phyloP scores from a whole-genome alignment of 805 yeast species.

The Wickerhamiella azymoides region DNA sequence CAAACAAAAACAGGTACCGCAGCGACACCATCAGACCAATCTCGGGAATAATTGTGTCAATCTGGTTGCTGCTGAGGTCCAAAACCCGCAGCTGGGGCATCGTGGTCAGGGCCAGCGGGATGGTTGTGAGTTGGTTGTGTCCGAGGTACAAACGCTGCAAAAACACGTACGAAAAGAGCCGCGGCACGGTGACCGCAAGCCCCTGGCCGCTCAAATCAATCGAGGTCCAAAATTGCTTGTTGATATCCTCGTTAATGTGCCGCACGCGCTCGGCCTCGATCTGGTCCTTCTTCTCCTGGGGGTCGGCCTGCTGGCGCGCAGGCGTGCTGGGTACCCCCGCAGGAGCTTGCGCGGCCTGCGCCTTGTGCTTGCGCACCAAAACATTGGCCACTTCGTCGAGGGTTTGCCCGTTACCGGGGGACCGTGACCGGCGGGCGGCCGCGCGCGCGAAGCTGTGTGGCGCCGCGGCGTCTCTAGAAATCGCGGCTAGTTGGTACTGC shows the following conservation, averaged over 20 bases:
- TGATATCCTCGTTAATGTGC: slow-evolving; percentile 26
- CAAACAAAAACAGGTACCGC: slow-evolving; percentile 73
- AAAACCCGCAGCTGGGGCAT: slow-evolving; percentile 64
- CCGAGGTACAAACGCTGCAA: slow-evolving; percentile 75
- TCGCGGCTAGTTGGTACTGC: slow-evolving; percentile 56
- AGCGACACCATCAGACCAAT: slow-evolving; percentile 71
- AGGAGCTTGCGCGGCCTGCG: neutral
- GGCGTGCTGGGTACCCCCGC: slow-evolving; percentile 25
- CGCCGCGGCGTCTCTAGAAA: slow-evolving; percentile 50
- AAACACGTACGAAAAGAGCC: slow-evolving; percentile 67
- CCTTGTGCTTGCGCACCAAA: slow-evolving; percentile 22
- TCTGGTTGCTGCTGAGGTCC: slow-evolving; percentile 68
- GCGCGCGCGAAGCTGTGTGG: slow-evolving; percentile 78
- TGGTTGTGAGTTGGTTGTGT: slow-evolving; percentile 57
- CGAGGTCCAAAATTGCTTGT: slow-evolving; percentile 84
- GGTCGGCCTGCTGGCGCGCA: slow-evolving; percentile 20
- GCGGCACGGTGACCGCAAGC: slow-evolving; percentile 51
- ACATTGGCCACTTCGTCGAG: slow-evolving; percentile 29
- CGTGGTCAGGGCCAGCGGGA: slow-evolving; percentile 57
- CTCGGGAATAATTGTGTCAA: slow-evolving; percentile 65
- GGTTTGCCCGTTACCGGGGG: slow-evolving; percentile 18
- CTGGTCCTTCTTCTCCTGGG: slow-evolving; percentile 25
- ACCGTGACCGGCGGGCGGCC: slow-evolving; percentile 46
- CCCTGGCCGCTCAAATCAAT: slow-evolving; percentile 88
- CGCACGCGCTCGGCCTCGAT: slow-evolving; percentile 30